These are phyloP conservation scores for Xanthoconium stramineum DNA, from an alignment of 768 basidiomycete species.

Conservation along the genomic window DNA sequence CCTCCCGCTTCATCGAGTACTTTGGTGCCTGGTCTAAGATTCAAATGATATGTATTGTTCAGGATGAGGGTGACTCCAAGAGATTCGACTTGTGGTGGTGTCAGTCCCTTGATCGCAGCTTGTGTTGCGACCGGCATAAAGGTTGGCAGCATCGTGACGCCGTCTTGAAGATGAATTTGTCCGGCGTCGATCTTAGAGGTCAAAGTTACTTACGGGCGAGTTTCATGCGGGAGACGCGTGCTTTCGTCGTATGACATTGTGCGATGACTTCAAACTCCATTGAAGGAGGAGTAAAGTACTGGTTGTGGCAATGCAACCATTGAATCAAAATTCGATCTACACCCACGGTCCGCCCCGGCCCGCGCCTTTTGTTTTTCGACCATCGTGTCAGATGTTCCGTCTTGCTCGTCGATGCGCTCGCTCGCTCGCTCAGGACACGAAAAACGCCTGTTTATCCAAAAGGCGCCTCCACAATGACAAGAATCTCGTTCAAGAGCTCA, in stretches of 20 bases:
- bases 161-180: slow-evolving; percentile 46
- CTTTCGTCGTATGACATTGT: slow-evolving; percentile 75
- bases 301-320: slow-evolving; percentile 14
- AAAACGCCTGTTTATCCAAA: neutral
- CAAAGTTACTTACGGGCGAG: slow-evolving; percentile 58
- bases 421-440: neutral
- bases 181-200: slow-evolving; percentile 1
- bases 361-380: neutral
- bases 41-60: slow-evolving; percentile 90
- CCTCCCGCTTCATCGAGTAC: slow-evolving; percentile 75
- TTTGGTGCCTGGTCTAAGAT: slow-evolving; percentile 77
- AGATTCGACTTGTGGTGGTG: slow-evolving; percentile 77
- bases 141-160: slow-evolving; percentile 77
- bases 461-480: slow-evolving; percentile 20
- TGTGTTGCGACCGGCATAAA: slow-evolving; percentile 96
- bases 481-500: slow-evolving; percentile 33
- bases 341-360: slow-evolving; percentile 15
- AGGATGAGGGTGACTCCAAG: slow-evolving; percentile 80
- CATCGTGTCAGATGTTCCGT: slow-evolving; percentile 18
- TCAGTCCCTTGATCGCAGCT: slow-evolving; percentile 89
- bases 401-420: slow-evolving; percentile 18
- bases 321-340: neutral
- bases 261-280: slow-evolving; percentile 87
- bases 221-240: slow-evolving; percentile 82
- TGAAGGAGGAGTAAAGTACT: neutral